Percentiles rank a stretch among this genome's conserved stretches.
phyloP scores from a whole-genome alignment of 345 rosid species.

The Eucalyptus marginata region DNA sequence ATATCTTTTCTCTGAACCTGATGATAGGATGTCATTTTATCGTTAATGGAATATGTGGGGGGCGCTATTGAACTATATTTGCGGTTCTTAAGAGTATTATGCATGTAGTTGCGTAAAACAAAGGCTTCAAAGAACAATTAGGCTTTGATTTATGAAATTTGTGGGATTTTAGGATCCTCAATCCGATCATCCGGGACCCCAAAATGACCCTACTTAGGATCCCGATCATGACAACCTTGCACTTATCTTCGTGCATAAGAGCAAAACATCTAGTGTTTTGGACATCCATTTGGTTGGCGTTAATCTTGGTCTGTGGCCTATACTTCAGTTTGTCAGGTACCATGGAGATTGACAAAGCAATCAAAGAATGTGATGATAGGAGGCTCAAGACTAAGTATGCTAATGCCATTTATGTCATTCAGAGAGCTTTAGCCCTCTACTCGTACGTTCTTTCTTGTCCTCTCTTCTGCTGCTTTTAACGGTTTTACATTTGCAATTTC shows the following conservation, averaged over 20 bases:
- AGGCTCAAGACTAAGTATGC: conserved; percentile 91
- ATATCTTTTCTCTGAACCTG: background rate
- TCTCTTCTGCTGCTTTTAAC: background rate
- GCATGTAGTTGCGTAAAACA: background rate
- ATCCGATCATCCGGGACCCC: background rate
- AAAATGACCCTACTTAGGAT: background rate
- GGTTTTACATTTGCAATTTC: background rate
- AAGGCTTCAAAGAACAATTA: background rate
- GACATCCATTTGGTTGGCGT: background rate
- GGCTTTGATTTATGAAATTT: background rate
- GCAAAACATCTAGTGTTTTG: background rate
- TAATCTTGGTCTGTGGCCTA: background rate
- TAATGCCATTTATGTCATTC: conserved; percentile 82
- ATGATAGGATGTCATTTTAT: background rate
- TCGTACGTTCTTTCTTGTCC: conserved; percentile 34
- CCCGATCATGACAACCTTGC: background rate
- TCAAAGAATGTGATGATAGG: conserved; percentile 69
- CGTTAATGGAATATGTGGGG: background rate
- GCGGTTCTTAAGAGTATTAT: background rate
- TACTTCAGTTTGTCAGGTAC: conserved; percentile 1
- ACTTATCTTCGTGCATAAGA: background rate
- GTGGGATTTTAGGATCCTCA: background rate
- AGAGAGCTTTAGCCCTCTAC: conserved; percentile 82
- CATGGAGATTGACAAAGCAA: conserved; percentile 93
- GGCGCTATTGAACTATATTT: background rate